Conservation (phyloP, 495 filamentous ascomycete species). For the Hypoxylon rickii region DNA sequence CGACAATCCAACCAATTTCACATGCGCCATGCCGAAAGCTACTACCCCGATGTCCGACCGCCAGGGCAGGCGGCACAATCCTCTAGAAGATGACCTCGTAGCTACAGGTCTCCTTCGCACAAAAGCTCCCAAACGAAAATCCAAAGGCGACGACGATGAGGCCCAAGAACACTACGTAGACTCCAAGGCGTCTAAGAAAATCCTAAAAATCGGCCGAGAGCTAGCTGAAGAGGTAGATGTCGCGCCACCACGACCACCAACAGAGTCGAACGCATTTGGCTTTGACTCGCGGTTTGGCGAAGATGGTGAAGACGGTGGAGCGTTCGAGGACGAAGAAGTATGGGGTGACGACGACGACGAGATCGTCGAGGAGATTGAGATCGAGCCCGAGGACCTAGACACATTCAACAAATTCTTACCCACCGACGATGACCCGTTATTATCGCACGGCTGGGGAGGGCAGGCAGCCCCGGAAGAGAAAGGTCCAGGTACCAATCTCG, state of each 20-base stretch:
- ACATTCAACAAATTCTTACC: slow-evolving; percentile 91
- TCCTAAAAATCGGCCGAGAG: slow-evolving; percentile 83
- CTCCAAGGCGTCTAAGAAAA: slow-evolving; percentile 82
- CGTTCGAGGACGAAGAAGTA: slow-evolving; percentile 61
- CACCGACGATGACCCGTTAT: slow-evolving; percentile 56
- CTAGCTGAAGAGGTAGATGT: slow-evolving; percentile 72
- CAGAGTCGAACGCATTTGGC: slow-evolving; percentile 45
- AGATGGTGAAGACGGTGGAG: slow-evolving; percentile 40
- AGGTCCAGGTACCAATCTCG: slow-evolving; percentile 73
- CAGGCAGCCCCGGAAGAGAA: slow-evolving; percentile 49
- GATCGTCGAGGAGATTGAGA: slow-evolving; percentile 74
- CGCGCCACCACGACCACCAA: slow-evolving; percentile 22
- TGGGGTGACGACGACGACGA: slow-evolving; percentile 75
- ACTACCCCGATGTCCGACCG: slow-evolving; percentile 36
- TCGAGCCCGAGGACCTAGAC: slow-evolving; percentile 87
- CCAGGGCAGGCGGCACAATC: slow-evolving; percentile 62
- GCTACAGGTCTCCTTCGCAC: slow-evolving; percentile 65
- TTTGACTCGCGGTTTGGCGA: slow-evolving; percentile 47
- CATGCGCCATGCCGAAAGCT: background rate
- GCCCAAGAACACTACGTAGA: slow-evolving; percentile 76
- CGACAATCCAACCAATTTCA: no score
- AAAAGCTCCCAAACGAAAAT: slow-evolving; percentile 56
- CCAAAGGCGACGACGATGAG: slow-evolving; percentile 61
- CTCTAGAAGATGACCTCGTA: slow-evolving; percentile 72
- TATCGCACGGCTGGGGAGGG: slow-evolving; percentile 48